phyloP scores from a whole-genome alignment of 2,329 filamentous ascomycete genomes.

The Cladosporium sp. region DNA sequence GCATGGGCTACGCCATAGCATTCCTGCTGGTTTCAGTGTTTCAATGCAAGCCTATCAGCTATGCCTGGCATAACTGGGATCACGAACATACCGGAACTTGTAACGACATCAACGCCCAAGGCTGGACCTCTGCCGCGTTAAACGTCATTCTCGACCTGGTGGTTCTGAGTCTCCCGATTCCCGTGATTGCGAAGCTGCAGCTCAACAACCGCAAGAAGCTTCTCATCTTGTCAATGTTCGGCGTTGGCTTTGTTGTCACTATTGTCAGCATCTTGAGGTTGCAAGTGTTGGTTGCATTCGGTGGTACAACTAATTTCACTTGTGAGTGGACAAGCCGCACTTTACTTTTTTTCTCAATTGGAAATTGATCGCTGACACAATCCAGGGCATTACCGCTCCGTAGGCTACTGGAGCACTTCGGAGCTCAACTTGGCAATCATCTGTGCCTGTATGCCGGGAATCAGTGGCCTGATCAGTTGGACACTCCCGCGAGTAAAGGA shows the following conservation, averaged over 20 bases:
- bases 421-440: constrained; percentile 15
- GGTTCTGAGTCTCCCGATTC: constrained; percentile 20
- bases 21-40: constrained; percentile 15
- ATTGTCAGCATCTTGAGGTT: constrained; percentile 15
- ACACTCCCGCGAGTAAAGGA: constrained; percentile 10
- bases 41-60: constrained; percentile 13
- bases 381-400: constrained; percentile 7
- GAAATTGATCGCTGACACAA: neutral
- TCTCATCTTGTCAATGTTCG: constrained; percentile 15
- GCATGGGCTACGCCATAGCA: constrained; percentile 11
- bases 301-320: constrained; percentile 13
- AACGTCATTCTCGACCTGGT: constrained; percentile 21
- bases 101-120: constrained; percentile 16
- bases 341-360: neutral
- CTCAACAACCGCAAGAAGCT: constrained; percentile 16
- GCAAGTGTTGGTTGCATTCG: constrained; percentile 14
- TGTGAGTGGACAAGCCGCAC: constrained; percentile 5
- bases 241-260: constrained; percentile 14
- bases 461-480: constrained; percentile 9
- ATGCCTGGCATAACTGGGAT: constrained; percentile 16
- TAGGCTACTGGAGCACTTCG: constrained; percentile 14
- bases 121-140: constrained; percentile 14
- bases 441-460: constrained; percentile 17
- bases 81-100: constrained; percentile 11
- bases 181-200: constrained; percentile 12